Evolutionary conservation across 768 basidiomycete species (phyloP), one percentile per base, ranked within the genome.

Genomic region (Tricholoma matsutake): DNA sequence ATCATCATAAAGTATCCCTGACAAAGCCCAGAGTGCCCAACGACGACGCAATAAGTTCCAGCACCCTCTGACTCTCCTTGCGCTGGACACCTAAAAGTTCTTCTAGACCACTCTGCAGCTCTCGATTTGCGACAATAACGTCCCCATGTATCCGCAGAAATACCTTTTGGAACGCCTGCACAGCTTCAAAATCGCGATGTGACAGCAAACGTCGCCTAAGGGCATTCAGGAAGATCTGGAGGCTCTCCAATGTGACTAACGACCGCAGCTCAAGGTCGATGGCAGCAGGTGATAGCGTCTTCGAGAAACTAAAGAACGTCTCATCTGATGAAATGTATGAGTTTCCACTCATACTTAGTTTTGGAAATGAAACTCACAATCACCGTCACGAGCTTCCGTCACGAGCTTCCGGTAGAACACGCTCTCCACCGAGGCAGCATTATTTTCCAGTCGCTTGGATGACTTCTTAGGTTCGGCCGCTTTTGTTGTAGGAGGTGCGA

Each of bases 181-280:
- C 91, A 11, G 94, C 95, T 73, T 99, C 97, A 68, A 97, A 98
- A 75, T 99, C 97, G 53, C 85, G 84, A 65, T 87, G 92, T 6
- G 91, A 91, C 34, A 72, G 75, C 28, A 98, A 79, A 3, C 96
- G 87, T 58, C 76, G 83, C 10, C 80, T 83, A 25, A 98, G 79
- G 0, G 94, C 90, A 60, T 80, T 76, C 51, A 97, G 75, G 77
- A 98, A 98, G 18, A 79, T 71, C 0, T 72, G 75, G 20, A 96
- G 79, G 57, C 83, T 81, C 45, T 86, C 79, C 35, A 91, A 75
- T 3, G 86, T 82, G 29, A 84, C 75, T 57, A 98, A 76, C 1
- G 89, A 89, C 8, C 93, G 91, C 22, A 99, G 77, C 69, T 98
- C 96, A 16, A 97, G 79, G 72, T 99, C 97, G 49, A 94, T 81